Conservation (phyloP, 163 green algal genomes). For the Coccomyxa subellipsoidea region DNA sequence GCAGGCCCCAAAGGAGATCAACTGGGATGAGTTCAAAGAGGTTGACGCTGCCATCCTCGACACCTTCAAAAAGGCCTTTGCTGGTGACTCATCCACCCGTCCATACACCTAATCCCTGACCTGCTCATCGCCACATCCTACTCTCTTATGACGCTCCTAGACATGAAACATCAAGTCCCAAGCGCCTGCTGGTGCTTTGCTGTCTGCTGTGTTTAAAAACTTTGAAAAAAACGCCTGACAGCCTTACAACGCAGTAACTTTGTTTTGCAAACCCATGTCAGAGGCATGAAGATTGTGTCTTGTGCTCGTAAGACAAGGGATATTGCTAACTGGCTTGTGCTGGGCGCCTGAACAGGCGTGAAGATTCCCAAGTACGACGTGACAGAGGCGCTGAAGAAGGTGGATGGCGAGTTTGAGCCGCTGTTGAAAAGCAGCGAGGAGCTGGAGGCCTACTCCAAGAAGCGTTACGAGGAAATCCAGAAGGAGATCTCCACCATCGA, state of each 20-base stretch:
- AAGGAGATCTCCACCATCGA: constrained; percentile 24
- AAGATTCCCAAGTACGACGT: constrained; percentile 43
- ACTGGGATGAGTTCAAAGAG: constrained; percentile 35
- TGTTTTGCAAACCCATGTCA: not conserved
- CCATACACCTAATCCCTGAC: too few relatives aligned
- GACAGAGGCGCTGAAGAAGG: constrained; percentile 19
- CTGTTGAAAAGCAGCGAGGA: constrained; percentile 34
- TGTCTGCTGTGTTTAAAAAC: too few relatives aligned
- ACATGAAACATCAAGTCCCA: too few relatives aligned
- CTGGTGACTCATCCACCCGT: not conserved
- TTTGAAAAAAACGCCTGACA: too few relatives aligned
- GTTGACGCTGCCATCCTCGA: constrained; percentile 3
- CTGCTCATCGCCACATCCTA: too few relatives aligned
- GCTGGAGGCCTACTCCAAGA: constrained; percentile 24
- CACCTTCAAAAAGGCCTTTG: not conserved
- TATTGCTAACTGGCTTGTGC: not conserved
- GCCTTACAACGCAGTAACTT: too few relatives aligned
- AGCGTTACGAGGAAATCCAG: constrained; percentile 28
- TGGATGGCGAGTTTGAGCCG: constrained; percentile 24
- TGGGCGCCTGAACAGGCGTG: not conserved
- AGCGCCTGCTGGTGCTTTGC: too few relatives aligned
- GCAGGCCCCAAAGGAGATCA: constrained; percentile 22
- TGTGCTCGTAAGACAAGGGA: not conserved
- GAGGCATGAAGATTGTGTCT: too few relatives aligned
- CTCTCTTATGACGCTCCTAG: too few relatives aligned